Base-by-base conservation (phyloP, 768 basidiomycete species). In the Mycena rebaudengoi region DNA sequence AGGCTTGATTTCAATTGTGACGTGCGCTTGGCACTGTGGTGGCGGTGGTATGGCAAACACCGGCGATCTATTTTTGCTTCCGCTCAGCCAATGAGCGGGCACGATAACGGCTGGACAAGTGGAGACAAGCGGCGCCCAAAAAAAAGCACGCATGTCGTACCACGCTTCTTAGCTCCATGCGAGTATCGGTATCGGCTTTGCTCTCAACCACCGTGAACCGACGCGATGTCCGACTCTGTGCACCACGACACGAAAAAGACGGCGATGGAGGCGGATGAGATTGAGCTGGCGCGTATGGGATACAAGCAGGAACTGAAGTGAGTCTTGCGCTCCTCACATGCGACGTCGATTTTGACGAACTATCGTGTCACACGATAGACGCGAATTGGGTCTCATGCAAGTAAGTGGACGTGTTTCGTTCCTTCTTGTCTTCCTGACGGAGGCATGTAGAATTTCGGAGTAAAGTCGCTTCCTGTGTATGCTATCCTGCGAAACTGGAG, bases 241-340 rank as follows among this genome's bases (percentile, higher is more conserved):
- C 53, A 62, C 52, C 30, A 58, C 4, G 66, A 62, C 30, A 23
- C 44, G 53, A 72, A 69, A 41, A 70, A 48, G 13, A 52, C 62
- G 29, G 67, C 45, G 2, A 67, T 78, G 71, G 80, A 76, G 7
- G 73, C 75, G 26, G 89, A 91, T 70, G 89, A 90, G 74, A 83
- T 78, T 7, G 87, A 88, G 73, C 76, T 91, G 5, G 88, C 87
- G 26, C 77, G 87, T 60, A 88, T 91, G 88, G 89, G 89, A 18
- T 90, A 90, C 75, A 89, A 88, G 74, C 88, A 90, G 71, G 88
- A 90, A 70, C 75, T 91, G 46, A 86, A 81, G 86, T 89, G 65
- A 51, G 83, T 77, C 35, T 37, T 45, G 39, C 40, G 61, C 23
- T 44, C 12, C 21, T 48, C 11, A 46, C 41, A 12, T 20, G 16